Evolutionary conservation across 192 early-diverging fungal species (phyloP).

Genomic region (Podila verticillata): DNA sequence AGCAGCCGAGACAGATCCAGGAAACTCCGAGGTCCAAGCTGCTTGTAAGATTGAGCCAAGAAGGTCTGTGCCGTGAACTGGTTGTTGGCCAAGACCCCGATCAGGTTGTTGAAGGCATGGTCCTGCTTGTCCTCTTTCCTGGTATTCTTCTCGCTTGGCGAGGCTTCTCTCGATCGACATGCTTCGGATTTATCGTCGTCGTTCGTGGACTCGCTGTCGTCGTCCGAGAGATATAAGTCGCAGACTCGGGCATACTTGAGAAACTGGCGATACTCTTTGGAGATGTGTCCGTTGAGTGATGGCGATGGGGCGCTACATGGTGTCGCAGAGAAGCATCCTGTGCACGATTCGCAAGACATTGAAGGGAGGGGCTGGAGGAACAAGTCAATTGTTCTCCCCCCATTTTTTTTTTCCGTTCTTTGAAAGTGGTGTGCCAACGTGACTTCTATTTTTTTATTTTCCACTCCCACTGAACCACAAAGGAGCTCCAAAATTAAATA

Average conservation of each 20-base stretch:
- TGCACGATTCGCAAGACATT: constrained; percentile 53
- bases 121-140: constrained; percentile 8
- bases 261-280: constrained; percentile 42
- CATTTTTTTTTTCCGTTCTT: no score
- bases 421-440: no score
- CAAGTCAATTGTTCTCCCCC: background rate
- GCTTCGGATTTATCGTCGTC: background rate
- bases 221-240: background rate
- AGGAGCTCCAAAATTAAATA: background rate
- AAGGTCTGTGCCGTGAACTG: constrained; percentile 48
- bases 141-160: background rate
- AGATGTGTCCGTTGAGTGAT: constrained; percentile 31
- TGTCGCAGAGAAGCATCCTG: constrained; percentile 42
- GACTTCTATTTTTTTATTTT: no score
- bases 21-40: constrained; percentile 18
- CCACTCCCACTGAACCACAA: background rate
- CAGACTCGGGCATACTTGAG: constrained; percentile 29
- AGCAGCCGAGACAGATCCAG: constrained; percentile 21
- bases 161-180: background rate
- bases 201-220: no score
- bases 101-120: constrained; percentile 36
- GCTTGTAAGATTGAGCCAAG: constrained; percentile 25
- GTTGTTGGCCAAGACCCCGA: constrained; percentile 18
- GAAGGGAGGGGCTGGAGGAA: background rate
- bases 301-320: constrained; percentile 41